Base-by-base conservation (phyloP, 2,329 filamentous ascomycete genomes). In the Seiridium unicorne region DNA sequence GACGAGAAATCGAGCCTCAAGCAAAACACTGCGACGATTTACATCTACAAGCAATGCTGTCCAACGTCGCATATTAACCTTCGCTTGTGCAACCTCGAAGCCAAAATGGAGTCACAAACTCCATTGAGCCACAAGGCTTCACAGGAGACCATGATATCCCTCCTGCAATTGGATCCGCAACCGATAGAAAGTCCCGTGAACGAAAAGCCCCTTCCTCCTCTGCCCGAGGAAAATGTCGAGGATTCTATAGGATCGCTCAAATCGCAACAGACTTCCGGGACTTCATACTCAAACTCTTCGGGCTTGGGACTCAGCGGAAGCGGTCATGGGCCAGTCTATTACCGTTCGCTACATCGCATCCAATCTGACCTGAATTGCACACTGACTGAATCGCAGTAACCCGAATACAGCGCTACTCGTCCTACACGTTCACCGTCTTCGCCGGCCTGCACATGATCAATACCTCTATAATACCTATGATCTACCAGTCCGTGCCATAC, bases 401-500 rank as follows among this genome's bases (percentile, higher is more conserved):
- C 4, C 86, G 90, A 53, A 81, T 95, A 42, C 95, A 98, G 74
- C 89, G 87, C 73, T 97, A 96, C 80, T 95, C 92, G 1, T 92
- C 90, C 66, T 96, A 97, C 78, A 87, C 90, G 65, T 93, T 92
- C 70, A 86, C 86, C 63, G 78, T 91, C 65, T 96, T 94, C 77
- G 83, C 89, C 40, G 81, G 86, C 36, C 81, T 95, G 60, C 93
- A 96, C 77, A 80, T 95, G 63, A 82, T 88, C 69, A 96, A 93
- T 68, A 94, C 92, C 40, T 91, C 91, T 6, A 73, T 96, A 48
- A 89, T 96, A 64, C 93, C 92, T 0, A 84, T 95, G 44, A 68
- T 88, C 55, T 92, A 90, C 46, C 85, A 82, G 60, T 92, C 90
- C 51, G 85, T 95, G 5, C 79, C 89, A 7, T 84, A 87, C 57